Evolutionary conservation across 768 basidiomycete species (phyloP).

Genomic region (Scleroderma citrinum): DNA sequence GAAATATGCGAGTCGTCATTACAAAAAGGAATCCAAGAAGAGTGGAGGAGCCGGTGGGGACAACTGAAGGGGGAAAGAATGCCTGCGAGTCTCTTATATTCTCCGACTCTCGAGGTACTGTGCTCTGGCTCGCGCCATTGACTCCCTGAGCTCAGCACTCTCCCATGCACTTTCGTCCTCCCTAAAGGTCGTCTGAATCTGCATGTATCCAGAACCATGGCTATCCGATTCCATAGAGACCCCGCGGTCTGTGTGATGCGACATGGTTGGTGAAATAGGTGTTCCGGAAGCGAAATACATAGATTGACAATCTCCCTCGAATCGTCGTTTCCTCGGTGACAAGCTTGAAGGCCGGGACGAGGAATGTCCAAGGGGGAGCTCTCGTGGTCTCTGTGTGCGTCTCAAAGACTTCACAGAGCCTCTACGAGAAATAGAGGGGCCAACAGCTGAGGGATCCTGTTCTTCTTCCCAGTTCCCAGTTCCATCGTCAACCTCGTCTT

Average conservation of each 20-base stretch:
- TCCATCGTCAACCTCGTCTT: conserved; percentile 76
- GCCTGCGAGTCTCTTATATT: background rate
- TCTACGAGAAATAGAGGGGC: conserved; percentile 20
- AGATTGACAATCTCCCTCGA: conserved; percentile 21
- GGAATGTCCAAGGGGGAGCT: conserved; percentile 17
- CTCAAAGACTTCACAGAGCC: conserved; percentile 24
- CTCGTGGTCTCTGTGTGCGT: conserved; percentile 15
- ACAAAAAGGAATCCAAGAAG: too few relatives aligned
- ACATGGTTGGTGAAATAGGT: conserved; percentile 11
- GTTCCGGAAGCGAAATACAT: conserved; percentile 12
- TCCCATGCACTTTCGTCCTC: conserved; percentile 51
- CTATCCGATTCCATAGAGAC: conserved; percentile 32
- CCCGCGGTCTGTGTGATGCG: conserved; percentile 20
- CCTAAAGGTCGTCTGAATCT: conserved; percentile 20
- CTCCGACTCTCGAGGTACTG: conserved; percentile 14
- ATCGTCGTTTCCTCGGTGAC: conserved; percentile 31
- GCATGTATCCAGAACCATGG: conserved; percentile 6
- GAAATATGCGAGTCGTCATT: too few relatives aligned
- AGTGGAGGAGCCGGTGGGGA: too few relatives aligned
- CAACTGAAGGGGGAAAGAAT: too few relatives aligned
- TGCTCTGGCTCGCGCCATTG: conserved; percentile 64
- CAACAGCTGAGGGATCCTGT: conserved; percentile 10
- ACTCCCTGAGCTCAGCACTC: conserved; percentile 62
- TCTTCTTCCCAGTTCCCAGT: conserved; percentile 73
- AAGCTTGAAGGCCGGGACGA: conserved; percentile 26